Evolutionary conservation across 148 eudicot genomes (phyloP).

Genomic region (Silene latifolia): DNA sequence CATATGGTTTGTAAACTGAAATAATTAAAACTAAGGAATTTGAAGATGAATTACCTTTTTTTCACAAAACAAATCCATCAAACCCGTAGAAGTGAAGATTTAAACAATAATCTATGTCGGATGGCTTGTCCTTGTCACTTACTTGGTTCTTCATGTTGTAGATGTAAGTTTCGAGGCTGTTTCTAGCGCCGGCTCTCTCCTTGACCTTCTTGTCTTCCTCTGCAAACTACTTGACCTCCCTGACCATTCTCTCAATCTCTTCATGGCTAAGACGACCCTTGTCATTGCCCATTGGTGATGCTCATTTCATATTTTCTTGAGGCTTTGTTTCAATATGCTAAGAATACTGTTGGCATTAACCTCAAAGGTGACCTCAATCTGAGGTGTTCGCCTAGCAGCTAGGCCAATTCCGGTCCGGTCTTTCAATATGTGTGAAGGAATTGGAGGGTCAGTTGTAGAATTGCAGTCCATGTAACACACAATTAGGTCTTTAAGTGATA

Average conservation of each 20-base stretch:
- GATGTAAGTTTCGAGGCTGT: slow-evolving; percentile 51
- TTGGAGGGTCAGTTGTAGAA: no score
- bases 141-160: slow-evolving; percentile 64
- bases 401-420: no score
- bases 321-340: slow-evolving; percentile 61
- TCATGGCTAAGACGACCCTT: slow-evolving; percentile 55
- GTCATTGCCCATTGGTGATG: slow-evolving; percentile 55
- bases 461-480: no score
- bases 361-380: slow-evolving; percentile 73
- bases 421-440: no score
- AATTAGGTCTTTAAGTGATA: no score
- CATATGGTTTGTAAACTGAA: no score
- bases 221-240: slow-evolving; percentile 49
- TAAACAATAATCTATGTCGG: no score
- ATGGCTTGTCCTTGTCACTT: slow-evolving; percentile 41
- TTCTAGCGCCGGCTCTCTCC: slow-evolving; percentile 49
- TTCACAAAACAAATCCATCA: no score
- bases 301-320: slow-evolving; percentile 48
- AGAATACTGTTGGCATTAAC: slow-evolving; percentile 65
- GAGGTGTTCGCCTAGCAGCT: slow-evolving; percentile 56
- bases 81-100: no score
- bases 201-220: slow-evolving; percentile 63
- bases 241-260: slow-evolving; percentile 58
- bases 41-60: no score
- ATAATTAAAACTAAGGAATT: no score